Conservation (phyloP, 2,329 filamentous ascomycete genomes). For the Trichophyton benhamiae region DNA sequence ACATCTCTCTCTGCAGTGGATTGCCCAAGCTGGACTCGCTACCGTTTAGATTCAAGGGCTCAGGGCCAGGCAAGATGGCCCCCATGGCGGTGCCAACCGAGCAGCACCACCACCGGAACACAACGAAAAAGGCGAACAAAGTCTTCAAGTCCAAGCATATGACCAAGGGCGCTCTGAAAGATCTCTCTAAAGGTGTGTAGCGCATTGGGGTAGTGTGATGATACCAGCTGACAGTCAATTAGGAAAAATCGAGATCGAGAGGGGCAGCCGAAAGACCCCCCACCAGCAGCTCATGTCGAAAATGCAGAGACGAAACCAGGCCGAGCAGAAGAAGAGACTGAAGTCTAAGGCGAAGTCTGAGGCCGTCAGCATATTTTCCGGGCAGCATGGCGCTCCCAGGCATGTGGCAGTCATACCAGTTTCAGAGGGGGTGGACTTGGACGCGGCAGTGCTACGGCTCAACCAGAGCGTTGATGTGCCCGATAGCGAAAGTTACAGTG, state of each 20-base stretch:
- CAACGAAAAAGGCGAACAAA: conserved; percentile 81
- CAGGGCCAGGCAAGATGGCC: conserved; percentile 56
- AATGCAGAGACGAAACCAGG: conserved; percentile 86
- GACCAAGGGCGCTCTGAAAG: conserved; percentile 75
- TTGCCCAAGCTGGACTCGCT: conserved; percentile 29
- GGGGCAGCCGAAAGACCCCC: conserved; percentile 67
- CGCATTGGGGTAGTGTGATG: neutral
- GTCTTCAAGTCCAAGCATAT: conserved; percentile 84
- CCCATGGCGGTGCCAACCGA: conserved; percentile 45
- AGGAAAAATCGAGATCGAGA: conserved; percentile 64
- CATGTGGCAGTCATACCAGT: conserved; percentile 82
- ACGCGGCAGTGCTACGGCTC: conserved; percentile 55
- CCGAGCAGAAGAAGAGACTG: conserved; percentile 71
- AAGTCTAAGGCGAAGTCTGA: conserved; percentile 76
- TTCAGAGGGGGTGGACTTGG: conserved; percentile 57
- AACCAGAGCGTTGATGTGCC: conserved; percentile 72
- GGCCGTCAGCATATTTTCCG: conserved; percentile 70
- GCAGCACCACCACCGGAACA: conserved; percentile 79
- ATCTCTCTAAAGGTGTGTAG: conserved; percentile 64
- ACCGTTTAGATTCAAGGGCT: conserved; percentile 77
- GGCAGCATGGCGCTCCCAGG: conserved; percentile 72
- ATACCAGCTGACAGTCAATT: conserved; percentile 12
- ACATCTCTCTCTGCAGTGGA: neutral
- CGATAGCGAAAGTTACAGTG: conserved; percentile 47
- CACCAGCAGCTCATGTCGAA: conserved; percentile 98